Conservation (phyloP, 805 yeast species). For the Monosporozyma solicola region DNA sequence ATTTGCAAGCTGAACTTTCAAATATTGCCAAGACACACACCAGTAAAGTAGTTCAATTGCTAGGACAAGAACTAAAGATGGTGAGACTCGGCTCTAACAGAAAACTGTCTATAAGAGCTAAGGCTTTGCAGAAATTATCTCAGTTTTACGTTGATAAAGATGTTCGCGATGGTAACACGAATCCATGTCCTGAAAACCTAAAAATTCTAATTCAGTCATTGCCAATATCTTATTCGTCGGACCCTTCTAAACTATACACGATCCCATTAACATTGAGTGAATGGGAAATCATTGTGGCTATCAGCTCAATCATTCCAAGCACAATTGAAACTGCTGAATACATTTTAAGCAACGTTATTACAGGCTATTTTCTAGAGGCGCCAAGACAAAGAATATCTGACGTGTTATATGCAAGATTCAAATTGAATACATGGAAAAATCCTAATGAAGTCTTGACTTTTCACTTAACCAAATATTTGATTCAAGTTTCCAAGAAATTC, state of each 20-base stretch:
- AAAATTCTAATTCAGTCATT: constrained; percentile 17
- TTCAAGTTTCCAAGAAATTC: constrained; percentile 20
- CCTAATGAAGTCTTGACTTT: constrained; percentile 35
- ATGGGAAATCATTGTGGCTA: constrained; percentile 44
- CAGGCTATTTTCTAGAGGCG: constrained; percentile 41
- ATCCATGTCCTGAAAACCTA: constrained; percentile 2
- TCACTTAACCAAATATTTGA: constrained; percentile 28
- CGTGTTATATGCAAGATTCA: constrained; percentile 25
- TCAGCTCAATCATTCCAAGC: constrained; percentile 34
- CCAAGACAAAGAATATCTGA: constrained; percentile 42
- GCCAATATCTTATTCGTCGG: constrained; percentile 22
- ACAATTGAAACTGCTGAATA: constrained; percentile 32
- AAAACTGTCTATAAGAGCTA: constrained; percentile 13
- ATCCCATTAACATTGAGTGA: constrained; percentile 44
- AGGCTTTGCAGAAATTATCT: constrained; percentile 19
- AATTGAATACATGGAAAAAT: constrained; percentile 28
- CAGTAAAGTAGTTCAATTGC: background rate
- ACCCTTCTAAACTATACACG: constrained; percentile 20
- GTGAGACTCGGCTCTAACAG: constrained; percentile 1
- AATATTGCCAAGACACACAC: background rate
- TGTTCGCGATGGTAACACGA: background rate
- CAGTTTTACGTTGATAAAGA: constrained; percentile 4
- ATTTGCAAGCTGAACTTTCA: background rate
- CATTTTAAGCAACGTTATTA: constrained; percentile 34
- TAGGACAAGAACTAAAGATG: background rate